Conservation (phyloP, 306 rosid species). For the Delonix regia region DNA sequence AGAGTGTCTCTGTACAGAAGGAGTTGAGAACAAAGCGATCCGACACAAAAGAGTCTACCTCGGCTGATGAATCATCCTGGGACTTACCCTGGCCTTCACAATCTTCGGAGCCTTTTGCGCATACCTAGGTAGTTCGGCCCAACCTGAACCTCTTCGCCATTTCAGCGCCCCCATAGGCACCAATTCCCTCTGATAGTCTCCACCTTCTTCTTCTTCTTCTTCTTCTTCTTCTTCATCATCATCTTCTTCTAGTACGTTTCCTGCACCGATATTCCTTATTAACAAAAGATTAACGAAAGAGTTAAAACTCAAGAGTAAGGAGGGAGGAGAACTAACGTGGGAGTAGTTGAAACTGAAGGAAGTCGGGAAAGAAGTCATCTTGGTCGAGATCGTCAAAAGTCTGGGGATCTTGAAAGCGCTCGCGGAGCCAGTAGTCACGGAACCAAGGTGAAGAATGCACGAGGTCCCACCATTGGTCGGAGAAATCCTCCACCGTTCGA, state of each 20-base stretch:
- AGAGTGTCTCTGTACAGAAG: not conserved
- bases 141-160: slow-evolving; percentile 49
- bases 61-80: slow-evolving; percentile 70
- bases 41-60: slow-evolving; percentile 46
- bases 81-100: slow-evolving; percentile 61
- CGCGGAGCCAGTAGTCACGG: slow-evolving; percentile 90
- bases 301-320: not conserved
- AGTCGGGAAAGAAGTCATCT: slow-evolving; percentile 46
- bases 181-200: slow-evolving; percentile 32
- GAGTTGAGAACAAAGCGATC: not conserved
- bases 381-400: slow-evolving; percentile 47
- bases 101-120: slow-evolving; percentile 55
- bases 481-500: slow-evolving; percentile 88
- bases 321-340: slow-evolving; percentile 41
- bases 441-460: slow-evolving; percentile 83
- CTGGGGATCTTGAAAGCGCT: slow-evolving; percentile 83
- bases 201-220: slow-evolving; percentile 24
- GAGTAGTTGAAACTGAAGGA: not conserved
- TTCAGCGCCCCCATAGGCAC: slow-evolving; percentile 44
- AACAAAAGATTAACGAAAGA: not conserved
- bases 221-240: slow-evolving; percentile 6
- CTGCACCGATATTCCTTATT: slow-evolving; percentile 20
- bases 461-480: slow-evolving; percentile 84
- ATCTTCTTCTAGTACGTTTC: slow-evolving; percentile 18
- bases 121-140: slow-evolving; percentile 49